Conservation (phyloP, 2,329 filamentous ascomycete species). For the Daldinia sp. region DNA sequence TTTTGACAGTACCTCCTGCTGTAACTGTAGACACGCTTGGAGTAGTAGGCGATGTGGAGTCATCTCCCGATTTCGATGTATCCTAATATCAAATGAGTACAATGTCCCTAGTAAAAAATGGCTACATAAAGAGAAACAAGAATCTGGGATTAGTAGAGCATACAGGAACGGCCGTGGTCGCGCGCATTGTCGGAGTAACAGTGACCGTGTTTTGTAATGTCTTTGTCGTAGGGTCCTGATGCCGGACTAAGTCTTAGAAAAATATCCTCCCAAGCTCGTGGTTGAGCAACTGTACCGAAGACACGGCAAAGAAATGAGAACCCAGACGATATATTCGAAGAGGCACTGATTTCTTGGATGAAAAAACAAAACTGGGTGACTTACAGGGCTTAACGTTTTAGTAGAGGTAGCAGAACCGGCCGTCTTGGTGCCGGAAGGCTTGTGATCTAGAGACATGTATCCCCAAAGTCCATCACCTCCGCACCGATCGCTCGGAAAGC, state of each 20-base stretch:
- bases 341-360: slow-evolving; percentile 32
- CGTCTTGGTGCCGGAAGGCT: slow-evolving; percentile 69
- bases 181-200: slow-evolving; percentile 45
- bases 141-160: slow-evolving; percentile 43
- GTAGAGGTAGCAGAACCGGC: slow-evolving; percentile 37
- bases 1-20: slow-evolving; percentile 63
- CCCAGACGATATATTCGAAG: slow-evolving; percentile 42
- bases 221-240: slow-evolving; percentile 51
- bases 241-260: slow-evolving; percentile 49
- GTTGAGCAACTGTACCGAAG: slow-evolving; percentile 18
- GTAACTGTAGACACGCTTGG: slow-evolving; percentile 64
- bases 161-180: slow-evolving; percentile 49
- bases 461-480: slow-evolving; percentile 72
- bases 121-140: slow-evolving; percentile 23
- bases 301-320: slow-evolving; percentile 30
- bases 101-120: not conserved
- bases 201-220: slow-evolving; percentile 55
- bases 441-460: slow-evolving; percentile 69
- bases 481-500: slow-evolving; percentile 75
- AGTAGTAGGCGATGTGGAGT: slow-evolving; percentile 48
- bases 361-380: slow-evolving; percentile 44
- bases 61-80: slow-evolving; percentile 41
- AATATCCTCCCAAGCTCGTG: slow-evolving; percentile 31
- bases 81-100: slow-evolving; percentile 33
- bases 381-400: slow-evolving; percentile 48